phyloP scores from a whole-genome alignment of 2,329 filamentous ascomycete genomes.

The Claviceps lovelessii region DNA sequence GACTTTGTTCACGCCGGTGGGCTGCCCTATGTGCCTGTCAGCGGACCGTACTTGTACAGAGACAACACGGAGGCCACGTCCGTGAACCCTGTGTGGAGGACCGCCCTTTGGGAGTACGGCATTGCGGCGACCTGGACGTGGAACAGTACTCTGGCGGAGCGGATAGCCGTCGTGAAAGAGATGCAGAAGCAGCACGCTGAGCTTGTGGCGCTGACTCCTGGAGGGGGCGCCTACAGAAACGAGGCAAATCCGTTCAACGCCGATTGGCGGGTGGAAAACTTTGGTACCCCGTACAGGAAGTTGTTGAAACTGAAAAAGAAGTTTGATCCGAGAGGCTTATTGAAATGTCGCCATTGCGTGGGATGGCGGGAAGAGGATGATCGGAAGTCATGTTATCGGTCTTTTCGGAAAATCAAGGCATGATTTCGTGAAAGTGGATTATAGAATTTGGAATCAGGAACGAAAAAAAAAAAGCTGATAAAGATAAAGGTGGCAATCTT shows the following conservation, averaged over 20 bases:
- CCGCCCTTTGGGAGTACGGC: constrained; percentile 9
- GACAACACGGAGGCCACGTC: constrained; percentile 3
- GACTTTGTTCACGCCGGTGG: constrained; percentile 4
- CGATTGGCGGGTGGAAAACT: constrained; percentile 13
- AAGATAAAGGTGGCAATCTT: too few species aligned
- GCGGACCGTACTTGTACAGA: constrained; percentile 3
- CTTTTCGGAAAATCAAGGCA: not conserved
- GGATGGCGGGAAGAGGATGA: constrained; percentile 1
- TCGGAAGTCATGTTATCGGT: not conserved
- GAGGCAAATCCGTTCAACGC: constrained; percentile 16
- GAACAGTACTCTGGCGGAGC: constrained; percentile 8
- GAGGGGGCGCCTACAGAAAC: constrained; percentile 14
- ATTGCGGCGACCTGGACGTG: constrained; percentile 4
- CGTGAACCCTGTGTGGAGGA: constrained; percentile 7
- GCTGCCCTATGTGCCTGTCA: constrained; percentile 7
- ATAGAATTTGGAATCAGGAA: too few species aligned
- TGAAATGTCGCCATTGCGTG: not conserved
- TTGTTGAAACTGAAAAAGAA: constrained; percentile 27
- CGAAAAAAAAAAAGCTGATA: too few species aligned
- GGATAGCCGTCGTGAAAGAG: constrained; percentile 8
- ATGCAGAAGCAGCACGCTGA: constrained; percentile 5
- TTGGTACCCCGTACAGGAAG: constrained; percentile 15
- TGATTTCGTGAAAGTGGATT: not conserved
- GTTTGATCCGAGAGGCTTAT: not conserved
- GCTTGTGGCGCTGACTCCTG: constrained; percentile 7